phyloP scores from a whole-genome alignment of 208 protist species.

The Wallacemonas rigidus region DNA sequence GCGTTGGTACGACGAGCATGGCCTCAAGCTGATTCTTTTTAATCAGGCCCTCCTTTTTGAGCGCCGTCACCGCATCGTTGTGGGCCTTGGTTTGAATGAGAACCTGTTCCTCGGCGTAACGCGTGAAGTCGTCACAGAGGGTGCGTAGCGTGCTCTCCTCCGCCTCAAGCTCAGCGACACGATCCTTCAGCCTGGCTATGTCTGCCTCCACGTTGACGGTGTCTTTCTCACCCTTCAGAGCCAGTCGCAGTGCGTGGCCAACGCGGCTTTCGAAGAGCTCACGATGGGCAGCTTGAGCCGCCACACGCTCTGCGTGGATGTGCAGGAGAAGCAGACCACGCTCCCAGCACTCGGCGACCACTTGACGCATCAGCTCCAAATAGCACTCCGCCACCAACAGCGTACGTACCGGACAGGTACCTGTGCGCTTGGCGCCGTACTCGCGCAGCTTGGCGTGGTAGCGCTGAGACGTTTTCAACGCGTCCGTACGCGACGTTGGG shows the following conservation, averaged over 20 bases:
- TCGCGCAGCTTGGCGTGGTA: conserved; percentile 38
- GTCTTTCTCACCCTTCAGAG: conserved; percentile 88
- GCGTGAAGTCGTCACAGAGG: conserved; percentile 66
- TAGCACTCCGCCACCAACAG: conserved; percentile 84
- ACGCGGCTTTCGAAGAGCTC: conserved; percentile 85
- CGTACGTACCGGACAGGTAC: conserved; percentile 75
- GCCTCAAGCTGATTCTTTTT: conserved; percentile 84
- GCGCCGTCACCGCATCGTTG: conserved; percentile 64
- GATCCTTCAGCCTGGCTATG: conserved; percentile 43
- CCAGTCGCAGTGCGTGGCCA: conserved; percentile 84
- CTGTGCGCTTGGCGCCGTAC: conserved; percentile 50
- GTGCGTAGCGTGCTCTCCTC: conserved; percentile 68
- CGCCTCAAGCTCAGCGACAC: conserved; percentile 49
- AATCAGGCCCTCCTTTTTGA: conserved; percentile 76
- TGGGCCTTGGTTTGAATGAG: conserved; percentile 82
- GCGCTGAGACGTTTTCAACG: conserved; percentile 59
- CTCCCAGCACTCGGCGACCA: conserved; percentile 84
- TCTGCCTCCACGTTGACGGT: conserved; percentile 61
- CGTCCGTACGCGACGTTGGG: conserved; percentile 72
- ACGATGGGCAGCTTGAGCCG: conserved; percentile 75
- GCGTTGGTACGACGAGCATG: conserved; percentile 59
- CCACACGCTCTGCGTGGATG: conserved; percentile 76
- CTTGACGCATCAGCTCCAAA: conserved; percentile 87
- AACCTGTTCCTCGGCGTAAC: conserved; percentile 72
- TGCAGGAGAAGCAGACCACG: conserved; percentile 82